Evolutionary conservation across 805 yeast species (phyloP).

Genomic region (Kodamaea jinghongensis): DNA sequence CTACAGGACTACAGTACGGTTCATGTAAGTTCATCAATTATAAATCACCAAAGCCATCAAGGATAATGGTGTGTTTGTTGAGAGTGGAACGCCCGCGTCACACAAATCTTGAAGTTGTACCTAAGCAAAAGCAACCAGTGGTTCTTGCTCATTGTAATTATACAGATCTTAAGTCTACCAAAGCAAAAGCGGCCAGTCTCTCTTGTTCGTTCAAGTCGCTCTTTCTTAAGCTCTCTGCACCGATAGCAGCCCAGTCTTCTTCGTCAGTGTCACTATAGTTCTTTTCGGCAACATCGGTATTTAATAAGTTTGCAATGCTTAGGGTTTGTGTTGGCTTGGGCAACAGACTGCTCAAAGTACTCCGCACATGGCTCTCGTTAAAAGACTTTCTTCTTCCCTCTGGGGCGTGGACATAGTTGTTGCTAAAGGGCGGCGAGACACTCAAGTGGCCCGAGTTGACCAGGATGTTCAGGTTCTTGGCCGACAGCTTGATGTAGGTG

Average conservation of each 20-base stretch:
- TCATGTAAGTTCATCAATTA: background rate
- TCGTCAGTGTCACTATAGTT: conserved; percentile 80
- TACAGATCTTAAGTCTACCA: conserved; percentile 50
- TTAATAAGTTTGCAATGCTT: conserved; percentile 13
- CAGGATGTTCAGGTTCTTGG: conserved; percentile 33
- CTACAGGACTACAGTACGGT: too few species aligned
- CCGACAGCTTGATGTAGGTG: conserved; percentile 40
- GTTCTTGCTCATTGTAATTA: too few species aligned
- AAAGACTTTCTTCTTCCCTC: conserved; percentile 33
- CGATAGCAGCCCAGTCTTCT: conserved; percentile 94
- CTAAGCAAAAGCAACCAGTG: too few species aligned
- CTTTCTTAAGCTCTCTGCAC: conserved; percentile 63
- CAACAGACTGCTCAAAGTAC: conserved; percentile 33
- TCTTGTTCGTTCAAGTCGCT: conserved; percentile 32
- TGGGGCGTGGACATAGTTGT: conserved; percentile 15
- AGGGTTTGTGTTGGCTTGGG: conserved; percentile 10
- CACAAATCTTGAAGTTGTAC: too few species aligned
- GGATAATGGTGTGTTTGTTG: too few species aligned
- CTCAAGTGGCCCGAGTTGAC: conserved; percentile 32
- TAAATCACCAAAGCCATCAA: too few species aligned
- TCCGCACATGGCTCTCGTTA: conserved; percentile 43
- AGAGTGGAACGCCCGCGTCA: too few species aligned
- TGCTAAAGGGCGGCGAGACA: conserved; percentile 22
- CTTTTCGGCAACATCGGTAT: conserved; percentile 6
- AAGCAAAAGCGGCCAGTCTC: conserved; percentile 59